Conservation (phyloP, 805 yeast species). For the Hanseniaspora meyeri region DNA sequence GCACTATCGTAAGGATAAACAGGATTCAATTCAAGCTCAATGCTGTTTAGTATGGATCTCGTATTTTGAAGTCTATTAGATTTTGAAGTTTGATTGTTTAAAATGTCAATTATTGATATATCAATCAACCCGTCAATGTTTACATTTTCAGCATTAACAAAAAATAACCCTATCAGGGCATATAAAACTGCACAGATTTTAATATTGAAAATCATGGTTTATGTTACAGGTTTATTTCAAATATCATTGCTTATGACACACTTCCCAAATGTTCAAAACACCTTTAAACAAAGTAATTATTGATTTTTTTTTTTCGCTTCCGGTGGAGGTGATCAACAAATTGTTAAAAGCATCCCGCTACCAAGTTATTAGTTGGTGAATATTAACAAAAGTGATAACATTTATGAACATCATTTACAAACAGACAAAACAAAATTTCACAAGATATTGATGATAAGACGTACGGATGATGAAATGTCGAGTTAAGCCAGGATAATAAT, state of each 20-base stretch:
- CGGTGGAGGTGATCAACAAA: no score
- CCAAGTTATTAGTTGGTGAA: no score
- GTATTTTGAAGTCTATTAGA: background rate
- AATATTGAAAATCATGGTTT: background rate
- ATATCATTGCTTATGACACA: no score
- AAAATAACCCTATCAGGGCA: background rate
- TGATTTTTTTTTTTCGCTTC: no score
- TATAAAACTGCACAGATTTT: background rate
- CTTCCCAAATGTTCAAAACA: no score
- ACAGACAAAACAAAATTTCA: no score
- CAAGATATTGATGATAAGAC: no score
- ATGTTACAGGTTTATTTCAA: background rate
- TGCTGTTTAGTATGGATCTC: slow-evolving; percentile 18
- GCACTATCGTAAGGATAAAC: slow-evolving; percentile 17
- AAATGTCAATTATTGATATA: slow-evolving; percentile 16
- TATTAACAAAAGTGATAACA: no score
- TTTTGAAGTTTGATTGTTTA: slow-evolving; percentile 13
- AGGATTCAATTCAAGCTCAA: slow-evolving; percentile 21
- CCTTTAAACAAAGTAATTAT: background rate
- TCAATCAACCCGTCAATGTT: slow-evolving; percentile 24
- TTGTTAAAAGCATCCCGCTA: no score
- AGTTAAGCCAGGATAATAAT: background rate
- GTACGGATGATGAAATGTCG: background rate
- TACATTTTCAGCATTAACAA: slow-evolving; percentile 14
- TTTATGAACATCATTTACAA: no score